Conservation (phyloP, 306 rosid genomes). For the Citrullus mucosospermus region DNA sequence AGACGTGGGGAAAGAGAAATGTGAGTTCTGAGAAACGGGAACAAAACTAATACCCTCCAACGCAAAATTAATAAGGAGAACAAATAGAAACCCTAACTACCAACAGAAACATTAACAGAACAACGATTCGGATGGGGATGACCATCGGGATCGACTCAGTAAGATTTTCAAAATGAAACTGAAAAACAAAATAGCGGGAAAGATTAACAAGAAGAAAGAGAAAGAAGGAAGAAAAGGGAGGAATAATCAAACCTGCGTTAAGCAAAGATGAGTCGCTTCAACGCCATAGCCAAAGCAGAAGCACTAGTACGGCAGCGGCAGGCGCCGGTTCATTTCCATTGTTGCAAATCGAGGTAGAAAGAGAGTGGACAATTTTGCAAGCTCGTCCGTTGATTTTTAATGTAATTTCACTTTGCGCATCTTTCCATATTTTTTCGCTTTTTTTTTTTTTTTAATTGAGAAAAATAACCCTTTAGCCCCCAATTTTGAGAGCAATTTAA, state of each 20-base stretch:
- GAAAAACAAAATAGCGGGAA: background rate
- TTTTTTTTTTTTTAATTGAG: too few species aligned
- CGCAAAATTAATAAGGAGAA: background rate
- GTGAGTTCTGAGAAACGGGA: background rate
- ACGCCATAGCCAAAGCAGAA: background rate
- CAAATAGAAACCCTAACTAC: background rate
- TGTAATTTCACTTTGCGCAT: background rate
- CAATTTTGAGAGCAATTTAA: too few species aligned
- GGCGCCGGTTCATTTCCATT: background rate
- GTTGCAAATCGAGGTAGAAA: background rate
- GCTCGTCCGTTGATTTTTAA: background rate
- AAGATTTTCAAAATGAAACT: background rate
- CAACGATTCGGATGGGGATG: background rate
- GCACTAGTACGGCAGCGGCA: background rate
- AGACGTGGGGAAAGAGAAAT: background rate
- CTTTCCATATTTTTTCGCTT: background rate
- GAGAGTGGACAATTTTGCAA: background rate
- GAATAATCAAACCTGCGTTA: background rate
- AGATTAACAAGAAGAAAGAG: background rate
- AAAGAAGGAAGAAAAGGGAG: too few species aligned
- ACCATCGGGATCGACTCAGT: background rate
- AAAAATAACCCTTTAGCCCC: too few species aligned
- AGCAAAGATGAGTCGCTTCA: background rate
- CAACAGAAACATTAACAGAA: background rate
- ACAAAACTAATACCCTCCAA: background rate